Percentiles rank a stretch among this genome's conserved stretches.
Evolutionary conservation across 1,284 basidiomycete species (phyloP).

Genomic region (Leccinum colubrinum): DNA sequence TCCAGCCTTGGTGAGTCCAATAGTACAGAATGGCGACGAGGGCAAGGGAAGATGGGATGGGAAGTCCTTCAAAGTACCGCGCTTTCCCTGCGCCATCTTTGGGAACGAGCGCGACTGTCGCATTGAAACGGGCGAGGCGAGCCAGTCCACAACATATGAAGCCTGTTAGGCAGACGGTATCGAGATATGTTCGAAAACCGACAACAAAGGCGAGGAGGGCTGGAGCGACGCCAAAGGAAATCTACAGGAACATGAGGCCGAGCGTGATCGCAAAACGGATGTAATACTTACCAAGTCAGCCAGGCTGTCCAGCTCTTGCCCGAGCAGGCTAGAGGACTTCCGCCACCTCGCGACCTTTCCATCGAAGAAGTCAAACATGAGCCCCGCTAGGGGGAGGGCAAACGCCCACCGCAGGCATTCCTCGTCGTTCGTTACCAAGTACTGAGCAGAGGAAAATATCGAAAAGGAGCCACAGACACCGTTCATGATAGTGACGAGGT

Average conservation of each 20-base stretch:
- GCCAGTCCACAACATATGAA: constrained; percentile 98
- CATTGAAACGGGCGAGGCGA: constrained; percentile 96
- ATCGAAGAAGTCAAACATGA: constrained; percentile 97
- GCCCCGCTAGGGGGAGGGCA: constrained; percentile 88
- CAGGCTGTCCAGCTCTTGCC: constrained; percentile 96
- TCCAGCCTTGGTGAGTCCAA: constrained; percentile 84
- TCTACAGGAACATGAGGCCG: constrained; percentile 44
- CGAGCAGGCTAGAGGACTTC: constrained; percentile 93
- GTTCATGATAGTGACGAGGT: constrained; percentile 99
- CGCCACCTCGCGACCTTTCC: constrained; percentile 98
- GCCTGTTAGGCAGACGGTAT: constrained; percentile 82
- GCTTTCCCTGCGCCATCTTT: constrained; percentile 88
- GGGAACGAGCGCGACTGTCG: constrained; percentile 93
- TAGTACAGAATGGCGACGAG: constrained; percentile 82
- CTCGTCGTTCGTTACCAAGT: constrained; percentile 81
- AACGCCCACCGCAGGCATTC: constrained; percentile 86
- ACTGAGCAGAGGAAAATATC: constrained; percentile 89
- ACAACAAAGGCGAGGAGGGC: constrained; percentile 90
- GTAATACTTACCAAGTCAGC: constrained; percentile 79
- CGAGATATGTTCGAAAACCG: constrained; percentile 87
- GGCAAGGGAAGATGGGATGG: constrained; percentile 89
- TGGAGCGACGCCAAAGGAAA: constrained; percentile 97
- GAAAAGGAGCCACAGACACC: constrained; percentile 98
- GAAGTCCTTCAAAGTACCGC: constrained; percentile 96
- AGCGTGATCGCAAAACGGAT: neutral